phyloP scores from a whole-genome alignment of 495 filamentous ascomycete genomes.

The Penicillium canescens region DNA sequence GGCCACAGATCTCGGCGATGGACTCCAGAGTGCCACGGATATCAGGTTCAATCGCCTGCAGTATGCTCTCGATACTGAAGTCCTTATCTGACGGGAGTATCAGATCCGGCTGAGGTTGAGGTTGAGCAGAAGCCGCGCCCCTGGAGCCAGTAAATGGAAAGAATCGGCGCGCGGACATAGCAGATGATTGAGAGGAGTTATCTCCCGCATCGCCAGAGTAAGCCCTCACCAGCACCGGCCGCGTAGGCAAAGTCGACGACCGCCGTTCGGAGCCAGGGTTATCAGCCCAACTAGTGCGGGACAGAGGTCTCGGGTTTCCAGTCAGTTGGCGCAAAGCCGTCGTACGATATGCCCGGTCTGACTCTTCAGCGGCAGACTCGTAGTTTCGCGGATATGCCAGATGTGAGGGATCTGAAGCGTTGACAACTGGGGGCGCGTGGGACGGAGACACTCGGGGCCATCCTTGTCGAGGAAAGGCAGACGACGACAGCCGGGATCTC shows the following conservation, averaged over 20 bases:
- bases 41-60: constrained; percentile 59
- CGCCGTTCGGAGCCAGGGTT: constrained; percentile 16
- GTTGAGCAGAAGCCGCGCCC: constrained; percentile 11
- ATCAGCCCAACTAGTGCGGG: constrained; percentile 22
- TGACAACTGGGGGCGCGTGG: constrained; percentile 22
- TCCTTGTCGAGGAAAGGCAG: constrained; percentile 32
- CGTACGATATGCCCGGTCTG: constrained; percentile 28
- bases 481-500: constrained; percentile 31
- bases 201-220: constrained; percentile 40
- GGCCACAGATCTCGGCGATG: constrained; percentile 65
- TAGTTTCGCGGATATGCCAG: constrained; percentile 23
- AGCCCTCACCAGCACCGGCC: constrained; percentile 47
- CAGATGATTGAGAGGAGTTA: constrained; percentile 14
- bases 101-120: constrained; percentile 21
- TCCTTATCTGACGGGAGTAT: constrained; percentile 48
- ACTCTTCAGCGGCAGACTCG: constrained; percentile 30
- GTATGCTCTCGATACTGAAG: constrained; percentile 61
- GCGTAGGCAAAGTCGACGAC: constrained; percentile 30
- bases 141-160: constrained; percentile 28
- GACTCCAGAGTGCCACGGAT: constrained; percentile 57
- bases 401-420: constrained; percentile 20
- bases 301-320: constrained; percentile 22
- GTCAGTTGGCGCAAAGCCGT: constrained; percentile 33
- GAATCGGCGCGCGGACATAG: constrained; percentile 38
- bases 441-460: constrained; percentile 32